These are phyloP conservation scores for Penicillium sclerotigenum DNA, from an alignment of 2,329 filamentous ascomycete genomes.

Conservation along the genomic window DNA sequence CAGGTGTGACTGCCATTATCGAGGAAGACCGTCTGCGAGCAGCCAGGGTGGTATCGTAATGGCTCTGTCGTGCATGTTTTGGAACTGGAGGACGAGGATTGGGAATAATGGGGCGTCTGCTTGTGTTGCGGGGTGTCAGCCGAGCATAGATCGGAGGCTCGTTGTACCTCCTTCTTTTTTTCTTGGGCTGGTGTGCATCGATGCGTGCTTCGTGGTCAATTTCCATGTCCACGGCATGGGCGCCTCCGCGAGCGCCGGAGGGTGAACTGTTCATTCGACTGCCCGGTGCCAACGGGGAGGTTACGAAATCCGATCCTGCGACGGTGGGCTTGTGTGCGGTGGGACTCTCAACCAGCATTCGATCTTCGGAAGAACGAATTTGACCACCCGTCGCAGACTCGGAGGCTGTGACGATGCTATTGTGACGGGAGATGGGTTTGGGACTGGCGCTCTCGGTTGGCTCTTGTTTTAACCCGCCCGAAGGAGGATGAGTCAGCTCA, in stretches of 20 bases:
- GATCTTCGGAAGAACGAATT: conserved; percentile 29
- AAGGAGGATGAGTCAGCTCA: conserved; percentile 34
- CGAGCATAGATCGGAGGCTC: conserved; percentile 54
- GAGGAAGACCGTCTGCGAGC: conserved; percentile 23
- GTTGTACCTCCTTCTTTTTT: conserved; percentile 51
- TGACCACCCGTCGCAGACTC: conserved; percentile 27
- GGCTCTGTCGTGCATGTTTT: conserved; percentile 29
- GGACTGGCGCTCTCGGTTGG: conserved; percentile 73
- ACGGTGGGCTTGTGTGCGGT: conserved; percentile 13
- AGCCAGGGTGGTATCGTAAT: conserved; percentile 20
- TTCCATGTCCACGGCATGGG: conserved; percentile 27
- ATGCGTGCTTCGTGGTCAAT: conserved; percentile 20
- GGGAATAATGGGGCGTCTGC: conserved; percentile 42
- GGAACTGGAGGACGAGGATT: conserved; percentile 34
- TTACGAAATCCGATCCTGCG: conserved; percentile 16
- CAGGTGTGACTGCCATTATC: conserved; percentile 12
- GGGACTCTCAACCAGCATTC: conserved; percentile 28
- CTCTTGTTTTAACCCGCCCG: conserved; percentile 62
- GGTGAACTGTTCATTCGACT: conserved; percentile 33
- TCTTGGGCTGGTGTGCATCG: conserved; percentile 41
- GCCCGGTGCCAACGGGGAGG: conserved; percentile 14
- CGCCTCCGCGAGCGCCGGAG: conserved; percentile 14
- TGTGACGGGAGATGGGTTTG: conserved; percentile 55
- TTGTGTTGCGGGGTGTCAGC: conserved; percentile 42
- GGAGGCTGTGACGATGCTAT: conserved; percentile 24